These are phyloP conservation scores for Kwoniella dendrophila DNA, from an alignment of 768 basidiomycete genomes.

Conservation along the genomic window DNA sequence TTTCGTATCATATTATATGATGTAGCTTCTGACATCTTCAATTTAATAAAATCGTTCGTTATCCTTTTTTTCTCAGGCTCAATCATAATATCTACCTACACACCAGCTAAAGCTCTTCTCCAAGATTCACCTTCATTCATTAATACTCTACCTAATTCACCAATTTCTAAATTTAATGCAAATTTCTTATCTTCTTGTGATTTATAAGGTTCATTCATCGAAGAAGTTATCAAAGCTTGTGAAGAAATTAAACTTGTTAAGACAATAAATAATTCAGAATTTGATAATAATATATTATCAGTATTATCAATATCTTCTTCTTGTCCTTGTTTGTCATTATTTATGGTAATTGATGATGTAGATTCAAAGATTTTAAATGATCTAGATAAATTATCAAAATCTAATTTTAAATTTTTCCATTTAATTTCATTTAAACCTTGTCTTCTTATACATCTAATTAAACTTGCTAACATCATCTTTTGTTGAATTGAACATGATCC, in stretches of 20 bases:
- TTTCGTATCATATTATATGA: too few relatives aligned
- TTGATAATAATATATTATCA: slow-evolving; percentile 58
- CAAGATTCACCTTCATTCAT: slow-evolving; percentile 69
- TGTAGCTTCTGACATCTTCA: too few relatives aligned
- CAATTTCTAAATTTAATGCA: slow-evolving; percentile 78
- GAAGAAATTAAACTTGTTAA: slow-evolving; percentile 76
- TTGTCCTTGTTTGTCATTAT: background rate
- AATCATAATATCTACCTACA: slow-evolving; percentile 13
- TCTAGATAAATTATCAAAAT: slow-evolving; percentile 72
- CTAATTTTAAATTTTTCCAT: slow-evolving; percentile 76
- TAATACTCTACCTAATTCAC: slow-evolving; percentile 81
- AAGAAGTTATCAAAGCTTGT: slow-evolving; percentile 75
- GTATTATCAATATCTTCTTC: background rate
- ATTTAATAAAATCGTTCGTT: too few relatives aligned
- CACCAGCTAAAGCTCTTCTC: slow-evolving; percentile 56
- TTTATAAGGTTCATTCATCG: slow-evolving; percentile 65
- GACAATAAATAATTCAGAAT: slow-evolving; percentile 68
- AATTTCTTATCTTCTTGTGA: slow-evolving; percentile 69
- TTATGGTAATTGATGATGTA: background rate
- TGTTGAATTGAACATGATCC: slow-evolving; percentile 84
- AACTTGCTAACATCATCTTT: slow-evolving; percentile 78
- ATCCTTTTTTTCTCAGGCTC: background rate
- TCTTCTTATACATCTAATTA: slow-evolving; percentile 77
- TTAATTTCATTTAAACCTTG: slow-evolving; percentile 85
- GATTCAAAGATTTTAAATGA: slow-evolving; percentile 61